These are phyloP conservation scores for Zelonia costaricensis DNA, from an alignment of 208 protist genomes.

Conservation along the genomic window DNA sequence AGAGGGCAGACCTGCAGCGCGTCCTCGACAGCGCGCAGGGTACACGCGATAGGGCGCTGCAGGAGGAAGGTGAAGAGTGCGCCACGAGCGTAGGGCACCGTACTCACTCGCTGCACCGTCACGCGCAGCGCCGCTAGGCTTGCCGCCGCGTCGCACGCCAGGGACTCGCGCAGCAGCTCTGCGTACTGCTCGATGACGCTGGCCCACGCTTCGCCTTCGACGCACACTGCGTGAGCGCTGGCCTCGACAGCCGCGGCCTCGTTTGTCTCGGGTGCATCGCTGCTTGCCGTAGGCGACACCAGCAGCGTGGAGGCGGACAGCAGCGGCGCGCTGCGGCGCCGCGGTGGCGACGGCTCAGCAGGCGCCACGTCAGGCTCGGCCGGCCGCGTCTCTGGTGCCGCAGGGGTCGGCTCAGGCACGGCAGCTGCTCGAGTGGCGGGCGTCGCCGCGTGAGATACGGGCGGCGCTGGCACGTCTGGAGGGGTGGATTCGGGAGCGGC, in stretches of 20 bases:
- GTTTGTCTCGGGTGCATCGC: not conserved
- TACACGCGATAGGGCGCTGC: not conserved
- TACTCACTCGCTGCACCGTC: not conserved
- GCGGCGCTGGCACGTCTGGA: too few species aligned
- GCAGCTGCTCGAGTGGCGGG: too few species aligned
- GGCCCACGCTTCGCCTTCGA: constrained; percentile 15
- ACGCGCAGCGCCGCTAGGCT: not conserved
- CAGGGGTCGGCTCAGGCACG: too few species aligned
- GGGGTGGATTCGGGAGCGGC: too few species aligned
- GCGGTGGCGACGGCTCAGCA: too few species aligned
- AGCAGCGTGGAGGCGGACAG: constrained; percentile 5
- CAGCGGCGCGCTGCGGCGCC: not conserved
- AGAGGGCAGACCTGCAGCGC: constrained; percentile 13
- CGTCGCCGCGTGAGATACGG: too few species aligned
- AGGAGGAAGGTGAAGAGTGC: constrained; percentile 11
- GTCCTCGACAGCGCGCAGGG: not conserved
- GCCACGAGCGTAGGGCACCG: not conserved
- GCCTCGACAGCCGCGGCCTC: not conserved
- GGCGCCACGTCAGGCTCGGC: too few species aligned
- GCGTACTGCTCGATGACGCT: constrained; percentile 2
- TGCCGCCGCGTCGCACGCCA: not conserved
- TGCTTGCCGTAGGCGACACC: not conserved
- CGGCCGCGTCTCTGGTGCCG: too few species aligned
- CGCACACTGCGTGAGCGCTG: constrained; percentile 10
- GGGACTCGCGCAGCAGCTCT: constrained; percentile 3